Evolutionary conservation across 2,329 filamentous ascomycete genomes (phyloP).

Genomic region (Penicillium occitanis): DNA sequence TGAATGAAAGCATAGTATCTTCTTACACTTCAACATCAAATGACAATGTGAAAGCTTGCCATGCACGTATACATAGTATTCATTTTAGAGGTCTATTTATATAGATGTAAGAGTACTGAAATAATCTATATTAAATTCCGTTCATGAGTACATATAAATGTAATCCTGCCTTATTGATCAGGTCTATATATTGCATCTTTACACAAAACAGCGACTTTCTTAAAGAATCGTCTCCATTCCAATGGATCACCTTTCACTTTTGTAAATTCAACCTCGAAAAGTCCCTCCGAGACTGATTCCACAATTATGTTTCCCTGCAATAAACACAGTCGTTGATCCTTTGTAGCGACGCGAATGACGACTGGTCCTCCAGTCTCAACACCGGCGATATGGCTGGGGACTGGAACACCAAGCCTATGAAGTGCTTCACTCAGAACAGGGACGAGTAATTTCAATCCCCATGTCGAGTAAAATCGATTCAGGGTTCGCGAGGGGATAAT

Average conservation of each 20-base stretch:
- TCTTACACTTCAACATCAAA: neutral
- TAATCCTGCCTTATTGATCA: conserved; percentile 34
- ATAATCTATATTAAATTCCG: neutral
- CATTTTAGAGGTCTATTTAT: neutral
- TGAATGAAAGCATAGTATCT: neutral
- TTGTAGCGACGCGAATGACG: conserved; percentile 70
- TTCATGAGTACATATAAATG: neutral
- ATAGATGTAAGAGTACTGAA: neutral
- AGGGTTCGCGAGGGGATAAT: conserved; percentile 85
- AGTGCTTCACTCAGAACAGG: conserved; percentile 78
- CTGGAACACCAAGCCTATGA: conserved; percentile 79
- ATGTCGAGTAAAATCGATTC: conserved; percentile 86
- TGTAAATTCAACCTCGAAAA: conserved; percentile 84
- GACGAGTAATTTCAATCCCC: conserved; percentile 71
- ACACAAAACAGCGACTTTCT: conserved; percentile 85
- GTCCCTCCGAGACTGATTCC: conserved; percentile 53
- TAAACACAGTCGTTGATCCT: conserved; percentile 53
- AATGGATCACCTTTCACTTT: conserved; percentile 95
- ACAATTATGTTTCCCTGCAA: conserved; percentile 47
- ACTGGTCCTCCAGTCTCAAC: conserved; percentile 54
- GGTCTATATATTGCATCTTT: conserved; percentile 76
- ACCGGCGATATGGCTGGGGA: conserved; percentile 51
- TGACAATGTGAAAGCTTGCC: neutral
- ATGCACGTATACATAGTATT: neutral
- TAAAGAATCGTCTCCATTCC: conserved; percentile 96